These are phyloP conservation scores for Albugo laibachii DNA, from an alignment of 352 stramenopile genomes.

Conservation along the genomic window DNA sequence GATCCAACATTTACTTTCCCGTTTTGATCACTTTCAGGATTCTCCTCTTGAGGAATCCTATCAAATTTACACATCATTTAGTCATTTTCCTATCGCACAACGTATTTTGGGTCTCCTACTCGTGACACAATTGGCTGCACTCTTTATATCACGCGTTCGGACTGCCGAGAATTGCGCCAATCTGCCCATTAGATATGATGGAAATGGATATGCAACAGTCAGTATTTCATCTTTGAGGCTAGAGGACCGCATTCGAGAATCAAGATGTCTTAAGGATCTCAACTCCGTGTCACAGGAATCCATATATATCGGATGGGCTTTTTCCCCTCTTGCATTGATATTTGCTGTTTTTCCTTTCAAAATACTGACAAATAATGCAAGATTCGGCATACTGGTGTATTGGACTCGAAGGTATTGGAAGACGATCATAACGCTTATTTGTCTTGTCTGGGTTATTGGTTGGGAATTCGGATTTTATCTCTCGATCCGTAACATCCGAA, in stretches of 20 bases:
- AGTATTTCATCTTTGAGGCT: not conserved
- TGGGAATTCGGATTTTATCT: constrained; percentile 39
- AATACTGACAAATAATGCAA: constrained; percentile 44
- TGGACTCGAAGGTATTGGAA: constrained; percentile 63
- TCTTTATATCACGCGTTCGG: constrained; percentile 8
- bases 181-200: not conserved
- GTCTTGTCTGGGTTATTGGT: constrained; percentile 43
- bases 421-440: constrained; percentile 32
- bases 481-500: constrained; percentile 23
- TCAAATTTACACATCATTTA: constrained; percentile 56
- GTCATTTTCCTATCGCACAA: constrained; percentile 31
- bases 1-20: too few species aligned
- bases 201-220: not conserved
- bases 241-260: not conserved
- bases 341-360: constrained; percentile 44
- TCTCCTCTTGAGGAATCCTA: constrained; percentile 54
- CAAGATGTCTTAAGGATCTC: not conserved
- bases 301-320: constrained; percentile 15
- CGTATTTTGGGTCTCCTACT: constrained; percentile 43
- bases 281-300: not conserved
- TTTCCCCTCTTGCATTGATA: constrained; percentile 32
- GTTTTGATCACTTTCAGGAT: constrained; percentile 51
- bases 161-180: not conserved
- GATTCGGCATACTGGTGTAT: constrained; percentile 46
- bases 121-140: constrained; percentile 26